phyloP scores from a whole-genome alignment of 2,329 filamentous ascomycete genomes.

The Botrytis cinerea region DNA sequence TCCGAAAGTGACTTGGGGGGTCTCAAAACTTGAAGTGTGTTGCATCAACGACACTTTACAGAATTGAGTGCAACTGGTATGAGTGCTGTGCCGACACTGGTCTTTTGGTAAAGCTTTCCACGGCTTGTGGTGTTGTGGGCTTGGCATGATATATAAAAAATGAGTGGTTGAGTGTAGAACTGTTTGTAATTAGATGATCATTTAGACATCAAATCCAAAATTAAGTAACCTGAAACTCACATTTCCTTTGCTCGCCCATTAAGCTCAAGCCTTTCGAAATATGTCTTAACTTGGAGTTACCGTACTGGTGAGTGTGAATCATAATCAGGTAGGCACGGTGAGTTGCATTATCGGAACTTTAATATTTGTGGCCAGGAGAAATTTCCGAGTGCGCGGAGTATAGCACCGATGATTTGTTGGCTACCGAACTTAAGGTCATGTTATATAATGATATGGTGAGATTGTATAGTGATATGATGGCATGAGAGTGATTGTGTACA shows the following conservation, averaged over 20 bases:
- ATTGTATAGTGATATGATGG: no score
- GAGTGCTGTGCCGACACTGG: neutral
- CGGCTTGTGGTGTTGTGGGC: neutral
- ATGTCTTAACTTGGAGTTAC: no score
- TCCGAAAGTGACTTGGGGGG: neutral
- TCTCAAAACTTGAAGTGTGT: neutral
- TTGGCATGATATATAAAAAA: neutral
- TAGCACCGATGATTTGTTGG: no score
- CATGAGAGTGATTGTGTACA: no score
- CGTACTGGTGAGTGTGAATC: no score
- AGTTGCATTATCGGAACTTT: no score
- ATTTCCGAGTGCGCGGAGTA: no score
- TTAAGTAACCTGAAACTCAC: neutral
- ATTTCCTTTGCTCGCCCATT: neutral
- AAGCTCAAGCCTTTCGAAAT: no score
- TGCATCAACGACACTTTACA: neutral
- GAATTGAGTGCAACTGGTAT: neutral
- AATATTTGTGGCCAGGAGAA: no score
- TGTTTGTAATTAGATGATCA: neutral
- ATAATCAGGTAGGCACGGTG: no score
- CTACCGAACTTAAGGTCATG: no score
- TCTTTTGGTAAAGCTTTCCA: neutral
- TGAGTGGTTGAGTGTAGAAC: neutral
- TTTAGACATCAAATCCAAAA: neutral
- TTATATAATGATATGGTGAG: no score